phyloP scores from a whole-genome alignment of 768 basidiomycete species.

The Hortiboletus flavorubellus region DNA sequence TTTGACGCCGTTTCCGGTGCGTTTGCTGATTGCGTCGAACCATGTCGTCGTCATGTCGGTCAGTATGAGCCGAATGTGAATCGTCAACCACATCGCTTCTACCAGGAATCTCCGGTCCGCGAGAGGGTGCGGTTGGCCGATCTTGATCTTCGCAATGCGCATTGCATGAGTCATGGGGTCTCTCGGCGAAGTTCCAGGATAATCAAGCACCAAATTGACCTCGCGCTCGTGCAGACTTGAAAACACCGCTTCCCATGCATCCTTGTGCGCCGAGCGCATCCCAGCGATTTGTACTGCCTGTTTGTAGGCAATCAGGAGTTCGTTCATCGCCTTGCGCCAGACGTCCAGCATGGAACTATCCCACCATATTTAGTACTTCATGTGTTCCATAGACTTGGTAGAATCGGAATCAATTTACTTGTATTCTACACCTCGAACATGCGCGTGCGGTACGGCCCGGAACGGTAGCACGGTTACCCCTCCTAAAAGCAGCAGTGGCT shows the following conservation, averaged over 20 bases:
- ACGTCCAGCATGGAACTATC: slow-evolving; percentile 27
- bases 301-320: slow-evolving; percentile 39
- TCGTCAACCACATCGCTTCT: slow-evolving; percentile 55
- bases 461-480: too few relatives aligned
- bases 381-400: too few relatives aligned
- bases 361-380: too few relatives aligned
- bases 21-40: slow-evolving; percentile 33
- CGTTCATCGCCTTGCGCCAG: slow-evolving; percentile 41
- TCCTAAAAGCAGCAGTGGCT: too few relatives aligned
- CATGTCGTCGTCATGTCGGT: slow-evolving; percentile 42
- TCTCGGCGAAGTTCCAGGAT: slow-evolving; percentile 37
- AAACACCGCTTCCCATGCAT: slow-evolving; percentile 61
- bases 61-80: slow-evolving; percentile 52
- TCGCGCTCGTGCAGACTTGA: slow-evolving; percentile 50
- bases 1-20: slow-evolving; percentile 16
- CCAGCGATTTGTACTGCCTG: slow-evolving; percentile 38
- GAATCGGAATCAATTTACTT: too few relatives aligned
- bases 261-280: slow-evolving; percentile 51
- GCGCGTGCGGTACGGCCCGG: too few relatives aligned
- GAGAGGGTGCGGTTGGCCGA: slow-evolving; percentile 56
- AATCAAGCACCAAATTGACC: slow-evolving; percentile 29
- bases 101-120: slow-evolving; percentile 59
- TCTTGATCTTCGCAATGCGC: slow-evolving; percentile 45
- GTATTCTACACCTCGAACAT: too few relatives aligned
- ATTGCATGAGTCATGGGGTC: slow-evolving; percentile 49